Evolutionary conservation across 148 eudicot species (phyloP).

Genomic region (Silene uniflora): DNA sequence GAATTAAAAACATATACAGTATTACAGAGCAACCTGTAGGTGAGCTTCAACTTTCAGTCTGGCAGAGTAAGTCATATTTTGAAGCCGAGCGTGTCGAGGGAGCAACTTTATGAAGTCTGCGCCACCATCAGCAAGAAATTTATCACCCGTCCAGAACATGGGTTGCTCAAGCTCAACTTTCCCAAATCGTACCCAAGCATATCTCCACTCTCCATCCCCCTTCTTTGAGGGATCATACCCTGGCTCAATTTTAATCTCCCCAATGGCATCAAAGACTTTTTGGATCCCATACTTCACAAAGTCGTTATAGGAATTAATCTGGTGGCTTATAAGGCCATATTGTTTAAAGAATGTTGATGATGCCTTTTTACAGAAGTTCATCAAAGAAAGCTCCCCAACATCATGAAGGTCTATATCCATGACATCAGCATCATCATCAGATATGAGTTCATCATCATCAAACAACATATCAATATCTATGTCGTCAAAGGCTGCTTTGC

Average conservation of each 20-base stretch:
- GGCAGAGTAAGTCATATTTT: constrained; percentile 91
- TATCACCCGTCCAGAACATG: constrained; percentile 69
- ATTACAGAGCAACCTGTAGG: constrained; percentile 47
- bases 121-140: constrained; percentile 51
- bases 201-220: constrained; percentile 70
- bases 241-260: constrained; percentile 64
- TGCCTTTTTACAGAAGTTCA: constrained; percentile 61
- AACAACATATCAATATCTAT: constrained; percentile 32
- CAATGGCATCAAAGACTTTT: constrained; percentile 56
- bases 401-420: constrained; percentile 38
- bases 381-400: constrained; percentile 47
- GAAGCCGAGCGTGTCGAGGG: constrained; percentile 90
- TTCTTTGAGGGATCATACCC: constrained; percentile 85
- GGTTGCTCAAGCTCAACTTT: constrained; percentile 75
- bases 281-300: constrained; percentile 63
- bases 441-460: constrained; percentile 38
- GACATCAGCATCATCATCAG: constrained; percentile 40
- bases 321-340: constrained; percentile 83
- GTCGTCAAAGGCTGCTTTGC: constrained; percentile 36
- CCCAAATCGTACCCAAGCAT: constrained; percentile 64
- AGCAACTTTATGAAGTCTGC: constrained; percentile 44
- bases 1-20: no score
- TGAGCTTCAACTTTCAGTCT: constrained; percentile 59
- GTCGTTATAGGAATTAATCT: constrained; percentile 78
- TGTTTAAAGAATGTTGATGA: constrained; percentile 62